Base-by-base conservation (phyloP, 164 flowering plant genomes). In the Hamamelis virginiana region DNA sequence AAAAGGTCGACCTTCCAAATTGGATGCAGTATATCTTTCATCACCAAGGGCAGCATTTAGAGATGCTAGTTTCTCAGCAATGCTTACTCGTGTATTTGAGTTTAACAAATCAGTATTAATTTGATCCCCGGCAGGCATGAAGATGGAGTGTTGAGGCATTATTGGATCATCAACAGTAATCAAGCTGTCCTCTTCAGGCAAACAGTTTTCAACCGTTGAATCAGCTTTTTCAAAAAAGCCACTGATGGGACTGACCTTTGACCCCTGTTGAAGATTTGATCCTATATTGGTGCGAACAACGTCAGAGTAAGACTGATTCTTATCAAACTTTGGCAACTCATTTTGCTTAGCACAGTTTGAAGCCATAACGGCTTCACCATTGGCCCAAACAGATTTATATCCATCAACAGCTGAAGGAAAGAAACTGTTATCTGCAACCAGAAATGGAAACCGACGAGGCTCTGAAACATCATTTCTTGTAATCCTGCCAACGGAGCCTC, bases 161-260 rank as follows among this genome's bases (percentile, higher is more conserved):
- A 53, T 16, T 18, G 21, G 12, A 64, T 75, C 67, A 66, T 75
- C 74, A 14, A 66, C 21, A n/a, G 70, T 66, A 56, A 66, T 66
- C 66, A 75, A 66, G 56, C 78, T 75, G 59, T 75, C 78, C 71
- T 75, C 78, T 13, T 70, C 74, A 66, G 74, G 78, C 58, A 60
- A 62, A 66, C 67, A 66, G 47, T 66, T 14, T 56, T 70, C 78
- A 60, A 19, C n/a, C 4, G 4, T 26, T 26, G 53, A 44, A 64
- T 65, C 23, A 57, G 28, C 47, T 23, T 41, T 59, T 28, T 13
- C 66, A 41, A 50, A 53, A 45, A 58, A 74, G 21, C 44, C 50
- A 15, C 38, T 41, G 46, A 38, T 28, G 43, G 66, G 25, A 69
- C 28, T 59, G n/a, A 64, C 21, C 12, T 65, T 45, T 23, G 27